Conservation (phyloP, 1,139 yeast genomes). For the Magnusiomyces fungicola region DNA sequence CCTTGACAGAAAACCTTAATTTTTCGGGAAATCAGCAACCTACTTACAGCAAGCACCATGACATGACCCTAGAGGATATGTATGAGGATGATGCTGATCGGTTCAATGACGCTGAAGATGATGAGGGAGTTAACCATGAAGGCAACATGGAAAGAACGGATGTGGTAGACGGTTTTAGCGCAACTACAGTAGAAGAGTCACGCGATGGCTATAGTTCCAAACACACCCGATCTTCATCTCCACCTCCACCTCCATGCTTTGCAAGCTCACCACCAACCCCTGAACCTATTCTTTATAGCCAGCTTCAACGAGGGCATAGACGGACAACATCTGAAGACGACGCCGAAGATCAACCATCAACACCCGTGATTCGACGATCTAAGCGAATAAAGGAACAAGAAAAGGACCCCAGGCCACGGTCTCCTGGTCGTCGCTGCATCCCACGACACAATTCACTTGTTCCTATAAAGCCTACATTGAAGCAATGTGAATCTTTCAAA, state of each 20-base stretch:
- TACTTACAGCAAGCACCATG: no score
- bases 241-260: no score
- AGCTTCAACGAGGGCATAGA: neutral
- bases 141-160: no score
- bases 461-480: conserved; percentile 11
- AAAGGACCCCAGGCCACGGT: conserved; percentile 10
- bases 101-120: neutral
- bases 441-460: conserved; percentile 11
- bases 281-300: neutral
- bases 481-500: neutral
- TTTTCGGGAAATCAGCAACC: no score
- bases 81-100: neutral
- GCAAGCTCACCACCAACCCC: neutral
- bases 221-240: no score
- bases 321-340: no score
- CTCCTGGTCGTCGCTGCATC: conserved; percentile 14
- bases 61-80: no score
- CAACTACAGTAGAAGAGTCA: no score
- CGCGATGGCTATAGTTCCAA: no score
- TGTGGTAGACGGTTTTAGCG: no score
- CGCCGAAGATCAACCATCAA: neutral
- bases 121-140: no score
- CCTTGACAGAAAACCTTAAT: no score
- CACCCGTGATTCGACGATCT: conserved; percentile 4
- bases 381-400: conserved; percentile 10